Conservation (phyloP, 2,329 filamentous ascomycete species). For the Chaetomiaceae sp. region DNA sequence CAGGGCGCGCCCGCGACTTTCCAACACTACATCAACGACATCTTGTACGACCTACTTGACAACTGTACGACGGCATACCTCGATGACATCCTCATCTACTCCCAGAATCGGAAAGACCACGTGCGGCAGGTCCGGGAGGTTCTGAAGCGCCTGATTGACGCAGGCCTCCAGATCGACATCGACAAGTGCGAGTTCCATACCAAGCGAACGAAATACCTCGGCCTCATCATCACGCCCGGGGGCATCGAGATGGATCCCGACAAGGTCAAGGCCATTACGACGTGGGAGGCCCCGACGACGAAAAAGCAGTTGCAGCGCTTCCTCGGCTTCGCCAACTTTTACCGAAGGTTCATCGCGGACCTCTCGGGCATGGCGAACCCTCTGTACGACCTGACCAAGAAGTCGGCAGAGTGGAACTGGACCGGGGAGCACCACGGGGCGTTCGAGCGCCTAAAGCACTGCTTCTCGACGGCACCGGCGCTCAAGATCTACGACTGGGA, state of each 20-base stretch:
- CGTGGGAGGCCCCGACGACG: neutral
- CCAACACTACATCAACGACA: neutral
- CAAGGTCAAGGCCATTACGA: neutral
- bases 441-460: neutral
- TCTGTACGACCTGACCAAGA: neutral
- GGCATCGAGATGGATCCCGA: neutral
- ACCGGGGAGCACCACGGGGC: neutral
- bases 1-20: neutral
- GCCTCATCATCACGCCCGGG: neutral
- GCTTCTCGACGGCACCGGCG: neutral
- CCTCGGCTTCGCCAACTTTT: conserved; percentile 1
- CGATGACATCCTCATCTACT: neutral
- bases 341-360: neutral
- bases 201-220: neutral
- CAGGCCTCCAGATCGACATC: neutral
- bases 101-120: neutral
- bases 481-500: neutral
- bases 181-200: neutral
- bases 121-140: neutral
- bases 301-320: neutral
- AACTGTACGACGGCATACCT: neutral
- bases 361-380: neutral
- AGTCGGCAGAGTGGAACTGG: neutral
- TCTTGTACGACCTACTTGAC: neutral
- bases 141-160: neutral